phyloP scores from a whole-genome alignment of 75 land plant genomes.

The Picea sitchensis region DNA sequence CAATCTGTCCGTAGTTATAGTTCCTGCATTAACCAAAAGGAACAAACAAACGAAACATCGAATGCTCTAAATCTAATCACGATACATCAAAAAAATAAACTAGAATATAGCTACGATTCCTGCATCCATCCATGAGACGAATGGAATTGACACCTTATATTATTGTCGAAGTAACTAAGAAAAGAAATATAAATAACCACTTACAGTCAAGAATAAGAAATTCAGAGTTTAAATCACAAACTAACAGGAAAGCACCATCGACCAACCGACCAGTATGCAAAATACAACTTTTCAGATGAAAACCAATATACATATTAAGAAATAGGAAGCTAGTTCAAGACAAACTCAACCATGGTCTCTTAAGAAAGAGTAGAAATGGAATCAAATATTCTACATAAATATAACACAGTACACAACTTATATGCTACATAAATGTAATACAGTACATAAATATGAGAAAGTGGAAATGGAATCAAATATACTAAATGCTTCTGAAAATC shows the following conservation, averaged over 20 bases:
- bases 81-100: too few species aligned
- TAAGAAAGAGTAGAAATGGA: neutral
- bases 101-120: neutral
- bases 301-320: neutral
- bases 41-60: neutral
- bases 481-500: neutral
- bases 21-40: conserved; percentile 44
- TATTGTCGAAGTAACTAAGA: neutral
- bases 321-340: neutral
- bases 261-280: too few species aligned
- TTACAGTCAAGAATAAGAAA: neutral
- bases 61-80: neutral
- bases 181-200: neutral
- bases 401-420: too few species aligned
- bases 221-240: too few species aligned
- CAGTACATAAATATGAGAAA: too few species aligned
- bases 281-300: too few species aligned
- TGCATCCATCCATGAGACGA: neutral
- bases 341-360: neutral
- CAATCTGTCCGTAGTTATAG: conserved; percentile 75
- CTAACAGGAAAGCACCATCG: too few species aligned
- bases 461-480: too few species aligned
- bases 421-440: neutral
- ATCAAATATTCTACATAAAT: neutral
- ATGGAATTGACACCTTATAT: neutral